Evolutionary conservation across 306 rosid species (phyloP), one percentile per base, ranked within the genome.

Genomic region (Vigna reflexopilosa): DNA sequence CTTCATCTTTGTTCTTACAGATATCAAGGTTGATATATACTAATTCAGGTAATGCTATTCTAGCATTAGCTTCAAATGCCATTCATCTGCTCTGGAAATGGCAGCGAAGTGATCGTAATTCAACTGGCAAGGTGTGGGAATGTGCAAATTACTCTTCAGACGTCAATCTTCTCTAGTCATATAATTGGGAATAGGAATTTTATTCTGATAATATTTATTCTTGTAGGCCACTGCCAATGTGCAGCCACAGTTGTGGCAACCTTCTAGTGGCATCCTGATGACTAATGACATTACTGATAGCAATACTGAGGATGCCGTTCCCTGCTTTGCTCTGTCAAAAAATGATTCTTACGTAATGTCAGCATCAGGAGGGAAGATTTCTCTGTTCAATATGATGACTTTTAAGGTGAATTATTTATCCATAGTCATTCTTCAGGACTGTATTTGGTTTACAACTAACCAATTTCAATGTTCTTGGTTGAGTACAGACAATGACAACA

Each of bases 261-360:
- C 98, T 65, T 17, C 98, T 44, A 94, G 98, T 82, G 98, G 98
- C 86, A 94, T 92, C 78, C 74, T 92, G 78, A 94, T 94, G 98
- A 90, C 97, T 76, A 94, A 94, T 70, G 98, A 94, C 69, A 44
- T 89, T 80, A 61, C 84, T 79, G 94, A 90, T 85, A 81, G 88
- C 85, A 89, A 84, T 82, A 81, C 93, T 17, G 98, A 94, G 85
- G 97, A 94, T 72, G 89, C 91, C 11, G 93, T 94, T 19, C 93
- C 97, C 51, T 94, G 98, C 82, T 94, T 94, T 69, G 98, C 98
- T 80, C 85, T 94, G 77, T 94, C 98, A 57, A 94, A 94, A 83
- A 94, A 94, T 75, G 98, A 94, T 86, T 91, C 97, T 76, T 94
- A 94, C n/a, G 98, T 94, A 57, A 94, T 94, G 96, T 94, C 98